Evolutionary conservation across 192 early-diverging fungal species (phyloP).

Genomic region (Haplosporangium gracile): DNA sequence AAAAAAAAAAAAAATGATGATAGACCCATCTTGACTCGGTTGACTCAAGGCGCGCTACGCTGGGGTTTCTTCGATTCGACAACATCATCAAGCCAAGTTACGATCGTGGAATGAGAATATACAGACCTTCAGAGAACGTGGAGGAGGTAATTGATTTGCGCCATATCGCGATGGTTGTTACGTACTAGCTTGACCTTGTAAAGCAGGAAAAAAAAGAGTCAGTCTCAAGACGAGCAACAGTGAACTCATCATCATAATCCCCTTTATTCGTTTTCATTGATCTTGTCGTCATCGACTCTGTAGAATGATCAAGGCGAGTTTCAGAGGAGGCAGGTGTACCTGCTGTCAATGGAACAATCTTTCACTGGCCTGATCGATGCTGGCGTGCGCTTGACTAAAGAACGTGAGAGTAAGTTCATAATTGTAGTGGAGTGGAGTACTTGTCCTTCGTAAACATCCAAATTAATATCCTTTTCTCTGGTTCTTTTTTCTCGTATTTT

Average conservation of each 20-base stretch:
- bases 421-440: not conserved
- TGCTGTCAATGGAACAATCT: constrained; percentile 48
- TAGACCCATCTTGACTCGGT: constrained; percentile 64
- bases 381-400: constrained; percentile 45
- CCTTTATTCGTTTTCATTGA: constrained; percentile 33
- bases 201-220: not conserved
- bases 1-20: not conserved
- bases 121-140: constrained; percentile 60
- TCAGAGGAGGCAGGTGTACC: constrained; percentile 47
- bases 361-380: constrained; percentile 47
- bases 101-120: constrained; percentile 60
- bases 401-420: constrained; percentile 46
- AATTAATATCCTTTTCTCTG: not conserved
- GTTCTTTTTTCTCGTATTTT: not conserved
- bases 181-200: not conserved
- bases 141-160: constrained; percentile 54
- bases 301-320: constrained; percentile 59
- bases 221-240: no score
- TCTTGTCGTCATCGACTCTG: constrained; percentile 18
- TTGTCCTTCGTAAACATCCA: not conserved
- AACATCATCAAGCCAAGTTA: constrained; percentile 59
- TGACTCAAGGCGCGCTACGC: constrained; percentile 50
- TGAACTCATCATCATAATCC: constrained; percentile 42
- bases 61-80: constrained; percentile 64
- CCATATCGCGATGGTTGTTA: not conserved